These are phyloP conservation scores for Diddensiella santjacobensis DNA, from an alignment of 805 yeast species.

Conservation along the genomic window DNA sequence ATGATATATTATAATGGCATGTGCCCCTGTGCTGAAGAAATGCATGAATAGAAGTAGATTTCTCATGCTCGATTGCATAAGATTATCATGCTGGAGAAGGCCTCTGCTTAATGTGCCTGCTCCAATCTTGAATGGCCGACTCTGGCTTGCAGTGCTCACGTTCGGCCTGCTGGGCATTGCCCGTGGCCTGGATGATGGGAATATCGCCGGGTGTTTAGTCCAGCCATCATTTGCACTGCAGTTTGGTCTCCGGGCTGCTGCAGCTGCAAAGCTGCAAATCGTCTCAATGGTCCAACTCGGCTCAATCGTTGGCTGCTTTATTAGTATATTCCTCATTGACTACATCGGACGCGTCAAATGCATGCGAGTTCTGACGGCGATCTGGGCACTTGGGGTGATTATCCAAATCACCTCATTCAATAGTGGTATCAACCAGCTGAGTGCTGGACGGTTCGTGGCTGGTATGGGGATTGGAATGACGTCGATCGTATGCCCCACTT, in stretches of 20 bases:
- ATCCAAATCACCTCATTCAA: slow-evolving; percentile 46
- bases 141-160: slow-evolving; percentile 43
- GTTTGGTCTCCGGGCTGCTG: slow-evolving; percentile 44
- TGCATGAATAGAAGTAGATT: too few relatives aligned
- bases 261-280: slow-evolving; percentile 46
- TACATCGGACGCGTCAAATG: slow-evolving; percentile 50
- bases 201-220: slow-evolving; percentile 43
- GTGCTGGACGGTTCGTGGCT: slow-evolving; percentile 53
- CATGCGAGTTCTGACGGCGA: slow-evolving; percentile 40
- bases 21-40: too few relatives aligned
- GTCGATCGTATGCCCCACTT: slow-evolving; percentile 53
- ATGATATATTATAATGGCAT: too few relatives aligned
- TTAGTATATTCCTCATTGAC: slow-evolving; percentile 49
- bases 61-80: too few relatives aligned
- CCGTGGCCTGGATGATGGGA: slow-evolving; percentile 58
- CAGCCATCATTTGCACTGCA: slow-evolving; percentile 41
- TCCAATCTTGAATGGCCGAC: slow-evolving; percentile 36
- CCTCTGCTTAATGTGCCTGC: not conserved
- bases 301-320: slow-evolving; percentile 49
- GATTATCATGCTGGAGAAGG: too few relatives aligned
- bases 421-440: slow-evolving; percentile 44
- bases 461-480: slow-evolving; percentile 58
- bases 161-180: slow-evolving; percentile 57
- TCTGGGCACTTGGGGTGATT: slow-evolving; percentile 45
- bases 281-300: slow-evolving; percentile 58